Evolutionary conservation across 1,139 yeast genomes (phyloP), one percentile per base, ranked within the genome.

Genomic region (Hyphopichia khmerensis): DNA sequence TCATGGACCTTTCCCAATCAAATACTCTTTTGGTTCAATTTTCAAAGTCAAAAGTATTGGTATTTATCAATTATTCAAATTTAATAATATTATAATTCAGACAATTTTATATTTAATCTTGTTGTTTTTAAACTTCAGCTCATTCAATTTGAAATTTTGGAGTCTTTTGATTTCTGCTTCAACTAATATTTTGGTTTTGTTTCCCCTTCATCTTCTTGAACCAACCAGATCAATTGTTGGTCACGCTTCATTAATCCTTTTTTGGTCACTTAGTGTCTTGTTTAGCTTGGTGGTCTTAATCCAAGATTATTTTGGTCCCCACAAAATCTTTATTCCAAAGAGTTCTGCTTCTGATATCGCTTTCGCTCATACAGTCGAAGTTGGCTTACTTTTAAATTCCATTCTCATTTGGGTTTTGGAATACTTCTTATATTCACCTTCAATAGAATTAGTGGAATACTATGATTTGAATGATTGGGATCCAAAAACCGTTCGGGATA

Each of bases 401-500:
- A 4, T 62, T 0, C 45, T 55, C 2, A 59, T 79, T n/a, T 64
- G 72, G 19, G 24, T 60, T 1, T 59, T 78, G 26, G 79, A 78
- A 47, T 48, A 60, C 6, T 51, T 50, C 21, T 55, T 53, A 34
- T 81, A 70, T 51, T 48, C 55, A 13, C 83, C 85, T 4, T 69
- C 77, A 7, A 55, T 57, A 6, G 80, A 77, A 48, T 62, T 80
- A 31, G 40, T 54, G 4, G 70, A 69, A 4, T 68, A 65, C 48
- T 77, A 49, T 43, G 61, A 64, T 24, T 58, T 68, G 45, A 66
- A 59, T 43, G 65, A 50, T 21, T 65, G 72, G 69, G 62, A 59
- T 41, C 43, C 47, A 4, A 46, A 48, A 18, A 48, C 64, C 18
- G 60, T 56, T 7, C 55, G 59, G 36, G 59, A 60, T 46, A 41